Evolutionary conservation across 106 monocot species (phyloP).

Genomic region (Dioscorea zingiberensis): DNA sequence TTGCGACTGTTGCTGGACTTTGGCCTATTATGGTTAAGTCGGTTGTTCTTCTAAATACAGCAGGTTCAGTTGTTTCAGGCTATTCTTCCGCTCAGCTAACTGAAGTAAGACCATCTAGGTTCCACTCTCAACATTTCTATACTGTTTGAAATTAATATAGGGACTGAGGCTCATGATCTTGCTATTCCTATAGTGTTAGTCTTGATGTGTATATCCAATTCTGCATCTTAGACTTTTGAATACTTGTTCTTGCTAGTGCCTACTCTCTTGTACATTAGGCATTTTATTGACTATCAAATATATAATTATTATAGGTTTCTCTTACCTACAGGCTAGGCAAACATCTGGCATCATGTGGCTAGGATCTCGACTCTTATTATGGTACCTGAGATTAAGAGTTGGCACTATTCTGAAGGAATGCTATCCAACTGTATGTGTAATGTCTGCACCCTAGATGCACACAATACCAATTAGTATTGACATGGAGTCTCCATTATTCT

Average conservation of each 20-base stretch:
- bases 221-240: no score
- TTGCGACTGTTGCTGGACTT: conserved; percentile 60
- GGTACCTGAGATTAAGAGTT: conserved; percentile 54
- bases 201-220: no score
- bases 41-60: conserved; percentile 74
- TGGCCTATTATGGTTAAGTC: conserved; percentile 74
- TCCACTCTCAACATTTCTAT: not conserved
- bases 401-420: conserved; percentile 46
- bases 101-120: conserved; percentile 36
- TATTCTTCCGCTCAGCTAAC: conserved; percentile 30
- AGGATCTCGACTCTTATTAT: conserved; percentile 48
- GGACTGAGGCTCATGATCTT: no score
- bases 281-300: no score
- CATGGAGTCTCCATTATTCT: not conserved
- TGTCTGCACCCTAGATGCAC: not conserved
- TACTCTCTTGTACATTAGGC: no score
- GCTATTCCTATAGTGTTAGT: no score
- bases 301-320: no score
- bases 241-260: no score
- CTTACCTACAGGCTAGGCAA: conserved; percentile 25
- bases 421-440: conserved; percentile 63
- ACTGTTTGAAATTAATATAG: no score
- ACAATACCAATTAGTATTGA: no score
- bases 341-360: conserved; percentile 53
- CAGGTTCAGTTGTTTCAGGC: conserved; percentile 67